Evolutionary conservation across 2,329 filamentous ascomycete genomes (phyloP).

Genomic region (Pseudogymnoascus sp.): DNA sequence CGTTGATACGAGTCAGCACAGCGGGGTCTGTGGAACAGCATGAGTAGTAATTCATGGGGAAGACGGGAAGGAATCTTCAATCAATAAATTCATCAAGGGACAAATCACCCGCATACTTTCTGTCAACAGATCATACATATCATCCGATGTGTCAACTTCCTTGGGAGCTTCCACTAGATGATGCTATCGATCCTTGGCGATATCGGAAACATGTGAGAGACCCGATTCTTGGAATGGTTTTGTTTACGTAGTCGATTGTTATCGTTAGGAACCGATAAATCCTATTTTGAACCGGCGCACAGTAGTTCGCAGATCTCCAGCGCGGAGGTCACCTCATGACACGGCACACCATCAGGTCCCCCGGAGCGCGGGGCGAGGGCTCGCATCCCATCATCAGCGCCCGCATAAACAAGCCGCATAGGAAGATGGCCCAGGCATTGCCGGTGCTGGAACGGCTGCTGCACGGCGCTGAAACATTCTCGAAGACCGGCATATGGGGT

Average conservation of each 20-base stretch:
- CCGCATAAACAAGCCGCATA: background rate
- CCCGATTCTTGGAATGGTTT: background rate
- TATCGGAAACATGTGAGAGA: background rate
- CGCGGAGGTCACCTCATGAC: slow-evolving; percentile 1
- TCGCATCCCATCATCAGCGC: background rate
- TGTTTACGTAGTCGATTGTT: slow-evolving; percentile 4
- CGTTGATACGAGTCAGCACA: background rate
- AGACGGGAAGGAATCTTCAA: slow-evolving; percentile 2
- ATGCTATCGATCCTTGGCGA: background rate
- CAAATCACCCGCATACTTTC: background rate
- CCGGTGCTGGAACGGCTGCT: background rate
- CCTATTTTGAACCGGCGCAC: background rate
- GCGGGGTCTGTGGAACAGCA: slow-evolving; percentile 1
- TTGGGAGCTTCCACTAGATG: background rate
- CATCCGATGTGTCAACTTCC: slow-evolving; percentile 3
- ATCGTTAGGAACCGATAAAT: background rate
- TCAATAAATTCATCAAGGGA: background rate
- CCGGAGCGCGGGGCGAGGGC: background rate
- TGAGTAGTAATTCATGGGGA: background rate
- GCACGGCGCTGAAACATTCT: slow-evolving; percentile 2
- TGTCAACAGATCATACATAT: background rate
- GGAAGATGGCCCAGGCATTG: background rate
- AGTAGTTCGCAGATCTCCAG: background rate
- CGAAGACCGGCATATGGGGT: slow-evolving; percentile 3
- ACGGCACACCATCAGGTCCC: slow-evolving; percentile 2